These are phyloP conservation scores for Crithidia sp. DNA, from an alignment of 208 protist genomes.

Conservation along the genomic window DNA sequence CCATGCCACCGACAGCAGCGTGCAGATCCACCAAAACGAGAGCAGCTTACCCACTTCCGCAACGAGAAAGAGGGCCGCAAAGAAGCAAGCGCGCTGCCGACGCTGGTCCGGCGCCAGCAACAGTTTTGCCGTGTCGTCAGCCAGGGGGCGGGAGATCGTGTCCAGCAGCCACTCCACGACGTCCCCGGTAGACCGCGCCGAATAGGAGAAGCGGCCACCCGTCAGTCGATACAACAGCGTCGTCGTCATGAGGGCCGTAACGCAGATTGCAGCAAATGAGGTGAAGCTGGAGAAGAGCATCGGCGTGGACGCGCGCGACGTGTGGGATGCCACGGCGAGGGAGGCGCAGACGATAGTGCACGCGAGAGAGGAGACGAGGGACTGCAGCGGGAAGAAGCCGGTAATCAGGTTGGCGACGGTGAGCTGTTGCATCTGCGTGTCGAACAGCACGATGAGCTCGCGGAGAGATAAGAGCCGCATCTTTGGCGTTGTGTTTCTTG, in stretches of 20 bases:
- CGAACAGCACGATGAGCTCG: slow-evolving; percentile 25
- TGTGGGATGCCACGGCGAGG: slow-evolving; percentile 22
- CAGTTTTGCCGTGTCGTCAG: slow-evolving; percentile 10
- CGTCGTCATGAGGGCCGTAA: slow-evolving; percentile 30
- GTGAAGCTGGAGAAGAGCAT: slow-evolving; percentile 41
- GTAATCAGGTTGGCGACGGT: slow-evolving; percentile 31
- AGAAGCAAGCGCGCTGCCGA: slow-evolving; percentile 23
- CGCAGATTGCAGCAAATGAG: slow-evolving; percentile 21
- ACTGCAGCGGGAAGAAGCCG: slow-evolving; percentile 42
- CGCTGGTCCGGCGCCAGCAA: slow-evolving; percentile 19
- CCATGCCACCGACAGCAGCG: slow-evolving; percentile 22
- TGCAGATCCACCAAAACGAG: slow-evolving; percentile 33
- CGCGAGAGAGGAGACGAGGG: slow-evolving; percentile 18
- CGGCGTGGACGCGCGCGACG: background rate
- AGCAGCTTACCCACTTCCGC: slow-evolving; percentile 40
- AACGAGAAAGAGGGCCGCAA: slow-evolving; percentile 18
- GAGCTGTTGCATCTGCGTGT: slow-evolving; percentile 41
- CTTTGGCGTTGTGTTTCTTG: background rate
- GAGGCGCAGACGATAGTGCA: slow-evolving; percentile 25
- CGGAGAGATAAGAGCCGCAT: slow-evolving; percentile 21
- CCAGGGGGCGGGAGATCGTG: slow-evolving; percentile 17
- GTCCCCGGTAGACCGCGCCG: slow-evolving; percentile 3
- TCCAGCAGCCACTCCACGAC: slow-evolving; percentile 47
- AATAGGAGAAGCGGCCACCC: slow-evolving; percentile 32
- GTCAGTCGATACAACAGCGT: slow-evolving; percentile 39